These are phyloP conservation scores for Populus ilicifolia DNA, from an alignment of 345 rosid species.

Conservation along the genomic window DNA sequence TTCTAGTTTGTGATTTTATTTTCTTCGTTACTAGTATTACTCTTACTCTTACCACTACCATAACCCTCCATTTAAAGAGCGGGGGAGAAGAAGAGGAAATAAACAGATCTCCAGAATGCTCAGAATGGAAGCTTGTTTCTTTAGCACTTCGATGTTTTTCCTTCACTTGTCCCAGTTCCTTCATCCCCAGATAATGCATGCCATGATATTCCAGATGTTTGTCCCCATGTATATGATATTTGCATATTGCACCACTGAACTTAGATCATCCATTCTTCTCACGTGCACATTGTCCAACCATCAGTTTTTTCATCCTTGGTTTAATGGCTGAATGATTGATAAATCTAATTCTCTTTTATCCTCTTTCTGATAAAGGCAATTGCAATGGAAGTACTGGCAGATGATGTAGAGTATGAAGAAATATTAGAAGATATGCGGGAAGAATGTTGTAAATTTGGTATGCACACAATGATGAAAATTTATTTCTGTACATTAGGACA, in stretches of 20 bases:
- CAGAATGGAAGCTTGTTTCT: background rate
- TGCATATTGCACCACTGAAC: background rate
- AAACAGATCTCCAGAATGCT: background rate
- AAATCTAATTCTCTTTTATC: background rate
- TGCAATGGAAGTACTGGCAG: conserved; percentile 22
- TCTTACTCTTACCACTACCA: background rate
- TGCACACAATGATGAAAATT: background rate
- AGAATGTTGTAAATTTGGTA: conserved; percentile 36
- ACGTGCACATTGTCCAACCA: background rate
- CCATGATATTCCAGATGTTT: background rate
- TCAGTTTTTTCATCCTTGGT: background rate
- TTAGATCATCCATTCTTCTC: background rate
- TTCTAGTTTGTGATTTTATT: background rate
- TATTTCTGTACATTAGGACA: background rate
- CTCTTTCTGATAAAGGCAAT: conserved; percentile 15
- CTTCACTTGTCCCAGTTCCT: background rate
- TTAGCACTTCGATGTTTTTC: background rate
- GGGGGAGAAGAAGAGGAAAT: background rate
- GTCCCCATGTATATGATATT: background rate
- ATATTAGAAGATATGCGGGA: conserved; percentile 33
- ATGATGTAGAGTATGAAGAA: conserved; percentile 33
- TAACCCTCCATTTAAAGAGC: background rate
- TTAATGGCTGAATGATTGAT: background rate
- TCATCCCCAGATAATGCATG: background rate
- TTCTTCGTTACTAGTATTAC: background rate